Percentiles rank a stretch among this genome's conserved stretches.
phyloP scores from a whole-genome alignment of 2,329 filamentous ascomycete genomes.

The Xylaria sp. region DNA sequence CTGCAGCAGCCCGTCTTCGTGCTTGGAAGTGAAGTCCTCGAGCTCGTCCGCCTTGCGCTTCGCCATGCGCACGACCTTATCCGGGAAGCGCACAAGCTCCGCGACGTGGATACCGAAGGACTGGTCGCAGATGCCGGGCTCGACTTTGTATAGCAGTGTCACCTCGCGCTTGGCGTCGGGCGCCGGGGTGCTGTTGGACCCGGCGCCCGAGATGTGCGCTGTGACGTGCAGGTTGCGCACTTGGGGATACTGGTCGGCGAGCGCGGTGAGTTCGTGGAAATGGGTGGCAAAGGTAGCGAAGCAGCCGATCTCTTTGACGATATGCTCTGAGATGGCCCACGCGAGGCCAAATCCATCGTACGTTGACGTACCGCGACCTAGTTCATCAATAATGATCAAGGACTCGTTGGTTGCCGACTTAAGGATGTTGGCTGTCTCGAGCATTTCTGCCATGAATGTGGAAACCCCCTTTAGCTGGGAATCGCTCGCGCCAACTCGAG shows the following conservation, averaged over 20 bases:
- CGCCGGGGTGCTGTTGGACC: conserved; percentile 44
- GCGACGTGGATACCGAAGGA: conserved; percentile 98
- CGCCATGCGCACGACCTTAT: conserved; percentile 99
- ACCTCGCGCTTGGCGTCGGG: conserved; percentile 74
- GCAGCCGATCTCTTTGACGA: conserved; percentile 91
- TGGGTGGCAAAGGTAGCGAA: conserved; percentile 97
- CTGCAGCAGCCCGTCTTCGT: conserved; percentile 60
- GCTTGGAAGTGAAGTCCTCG: conserved; percentile 89
- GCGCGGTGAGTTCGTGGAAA: conserved; percentile 94
- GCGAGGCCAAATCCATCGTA: conserved; percentile 99
- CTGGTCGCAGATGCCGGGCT: conserved; percentile 94
- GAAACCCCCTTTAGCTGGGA: conserved; percentile 97
- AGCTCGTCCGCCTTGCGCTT: conserved; percentile 97
- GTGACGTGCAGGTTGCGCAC: conserved; percentile 95
- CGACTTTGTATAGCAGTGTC: conserved; percentile 94
- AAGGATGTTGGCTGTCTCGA: conserved; percentile 97
- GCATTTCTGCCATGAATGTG: conserved; percentile 99
- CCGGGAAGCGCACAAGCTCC: conserved; percentile 92
- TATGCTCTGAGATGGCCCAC: conserved; percentile 98
- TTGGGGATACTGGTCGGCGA: conserved; percentile 84
- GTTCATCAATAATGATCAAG: conserved; percentile 97
- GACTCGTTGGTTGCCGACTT: conserved; percentile 95
- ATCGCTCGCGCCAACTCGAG: conserved; percentile 93
- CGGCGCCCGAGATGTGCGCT: conserved; percentile 73
- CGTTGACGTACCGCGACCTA: conserved; percentile 94